Base-by-base conservation (phyloP, 2,329 filamentous ascomycete genomes). In the Epichloe sylvatica region DNA sequence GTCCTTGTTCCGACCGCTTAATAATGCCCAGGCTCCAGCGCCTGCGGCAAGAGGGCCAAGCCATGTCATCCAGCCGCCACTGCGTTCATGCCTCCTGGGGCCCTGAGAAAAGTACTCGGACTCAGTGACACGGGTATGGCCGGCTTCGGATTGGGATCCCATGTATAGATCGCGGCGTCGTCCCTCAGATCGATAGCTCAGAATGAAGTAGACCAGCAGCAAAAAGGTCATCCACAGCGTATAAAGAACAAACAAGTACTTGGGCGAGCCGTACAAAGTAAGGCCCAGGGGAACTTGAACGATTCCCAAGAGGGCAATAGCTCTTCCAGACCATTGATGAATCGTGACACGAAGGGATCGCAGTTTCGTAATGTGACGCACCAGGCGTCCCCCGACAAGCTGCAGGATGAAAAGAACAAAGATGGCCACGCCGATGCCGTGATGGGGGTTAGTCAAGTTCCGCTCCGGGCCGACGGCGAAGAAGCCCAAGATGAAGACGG, bases 261-360 rank as follows among this genome's bases (percentile, higher is more conserved):
- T 80, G 5, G 92, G 91, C 33, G 90, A 95, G 5, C 92, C 92
- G 60, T 96, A 98, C 1, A 98, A 73, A 0, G 90, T 90, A 44
- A 98, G 73, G 0, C 92, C 92, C 0, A 98, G 74, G 0, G 92
- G 85, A 11, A 98, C 80, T 63, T 98, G 92, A 3, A 83, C 77
- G 55, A 97, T 81, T 0, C 87, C 92, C 4, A 98, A 72, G 17
- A 97, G 67, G 3, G 86, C 84, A 58, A 91, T 80, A 0, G 78
- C 70, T 51, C 90, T 76, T 17, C 92, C 92, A 17, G 86, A 69
- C 88, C 92, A 96, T 62, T 90, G 85, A 68, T 98, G 92, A 40
- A 97, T 66, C 74, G 85, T 74, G 37, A 73, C 65, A 19, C 76
- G 69, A 13, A 77, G 60, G 17, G 74, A 75, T 46, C 70, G 72